phyloP scores from a whole-genome alignment of 148 eudicot species.

The Polygonum maritimum region DNA sequence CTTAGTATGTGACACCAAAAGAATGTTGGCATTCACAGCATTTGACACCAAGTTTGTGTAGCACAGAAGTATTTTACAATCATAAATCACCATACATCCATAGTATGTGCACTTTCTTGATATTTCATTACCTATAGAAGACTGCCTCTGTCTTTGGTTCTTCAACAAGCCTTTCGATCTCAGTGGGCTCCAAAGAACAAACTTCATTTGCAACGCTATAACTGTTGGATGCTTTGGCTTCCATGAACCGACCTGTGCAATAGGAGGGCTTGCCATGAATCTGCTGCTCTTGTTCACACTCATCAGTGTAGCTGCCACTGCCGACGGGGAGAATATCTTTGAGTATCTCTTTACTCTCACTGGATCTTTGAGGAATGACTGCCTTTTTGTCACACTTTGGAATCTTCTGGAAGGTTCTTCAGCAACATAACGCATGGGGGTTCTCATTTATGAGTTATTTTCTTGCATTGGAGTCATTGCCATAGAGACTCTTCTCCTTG shows the following conservation, averaged over 20 bases:
- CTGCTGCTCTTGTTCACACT: slow-evolving; percentile 27
- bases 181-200: slow-evolving; percentile 81
- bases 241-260: slow-evolving; percentile 54
- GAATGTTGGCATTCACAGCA: too few relatives aligned
- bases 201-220: slow-evolving; percentile 62
- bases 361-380: background rate
- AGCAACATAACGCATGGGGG: background rate
- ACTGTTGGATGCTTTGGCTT: slow-evolving; percentile 89
- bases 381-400: background rate
- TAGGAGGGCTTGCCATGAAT: slow-evolving; percentile 67
- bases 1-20: too few relatives aligned
- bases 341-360: background rate
- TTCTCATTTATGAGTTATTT: slow-evolving; percentile 20
- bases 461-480: slow-evolving; percentile 33
- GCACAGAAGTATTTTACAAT: background rate
- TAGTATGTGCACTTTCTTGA: too few relatives aligned
- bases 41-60: background rate
- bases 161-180: slow-evolving; percentile 39
- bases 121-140: background rate
- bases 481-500: too few relatives aligned
- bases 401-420: too few relatives aligned
- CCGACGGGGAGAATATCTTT: background rate
- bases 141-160: slow-evolving; percentile 25
- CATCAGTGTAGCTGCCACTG: slow-evolving; percentile 47
- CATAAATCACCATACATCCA: too few relatives aligned